These are phyloP conservation scores for Xylaria sp. DNA, from an alignment of 495 filamentous ascomycete species.

Conservation along the genomic window DNA sequence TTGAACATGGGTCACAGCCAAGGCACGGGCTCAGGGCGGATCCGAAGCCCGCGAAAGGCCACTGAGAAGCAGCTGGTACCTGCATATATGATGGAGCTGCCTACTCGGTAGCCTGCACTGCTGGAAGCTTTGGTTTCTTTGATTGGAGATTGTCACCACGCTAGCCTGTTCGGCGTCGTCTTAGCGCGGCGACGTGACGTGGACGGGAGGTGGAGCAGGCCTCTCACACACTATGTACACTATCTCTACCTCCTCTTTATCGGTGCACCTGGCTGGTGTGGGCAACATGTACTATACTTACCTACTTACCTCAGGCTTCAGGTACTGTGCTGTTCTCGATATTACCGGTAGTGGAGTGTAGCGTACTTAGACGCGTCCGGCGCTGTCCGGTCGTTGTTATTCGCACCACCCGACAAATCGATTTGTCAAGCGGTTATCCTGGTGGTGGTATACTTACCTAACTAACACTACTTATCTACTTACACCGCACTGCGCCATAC, in stretches of 20 bases:
- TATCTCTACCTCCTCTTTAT: background rate
- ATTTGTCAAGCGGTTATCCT: background rate
- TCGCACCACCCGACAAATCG: background rate
- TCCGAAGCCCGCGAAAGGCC: slow-evolving; percentile 17
- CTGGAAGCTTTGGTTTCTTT: slow-evolving; percentile 2
- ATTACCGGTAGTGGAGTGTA: background rate
- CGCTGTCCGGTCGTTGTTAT: background rate
- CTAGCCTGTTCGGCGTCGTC: background rate
- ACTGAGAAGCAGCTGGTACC: slow-evolving; percentile 40
- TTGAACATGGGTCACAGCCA: slow-evolving; percentile 16
- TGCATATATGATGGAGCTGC: slow-evolving; percentile 33
- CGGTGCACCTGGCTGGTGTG: too few relatives aligned
- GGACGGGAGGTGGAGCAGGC: slow-evolving; percentile 9
- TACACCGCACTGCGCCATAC: too few relatives aligned
- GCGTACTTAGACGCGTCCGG: background rate
- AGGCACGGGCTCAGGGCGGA: slow-evolving; percentile 3
- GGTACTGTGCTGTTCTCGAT: background rate
- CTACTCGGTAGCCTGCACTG: background rate
- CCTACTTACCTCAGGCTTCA: too few relatives aligned
- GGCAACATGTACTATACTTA: too few relatives aligned
- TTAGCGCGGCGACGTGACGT: slow-evolving; percentile 22
- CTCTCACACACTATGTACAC: too few relatives aligned
- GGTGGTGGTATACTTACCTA: too few relatives aligned
- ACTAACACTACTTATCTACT: too few relatives aligned
- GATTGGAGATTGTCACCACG: slow-evolving; percentile 1